Evolutionary conservation across 2,329 filamentous ascomycete genomes (phyloP).

Genomic region (Colletotrichum spinosum): DNA sequence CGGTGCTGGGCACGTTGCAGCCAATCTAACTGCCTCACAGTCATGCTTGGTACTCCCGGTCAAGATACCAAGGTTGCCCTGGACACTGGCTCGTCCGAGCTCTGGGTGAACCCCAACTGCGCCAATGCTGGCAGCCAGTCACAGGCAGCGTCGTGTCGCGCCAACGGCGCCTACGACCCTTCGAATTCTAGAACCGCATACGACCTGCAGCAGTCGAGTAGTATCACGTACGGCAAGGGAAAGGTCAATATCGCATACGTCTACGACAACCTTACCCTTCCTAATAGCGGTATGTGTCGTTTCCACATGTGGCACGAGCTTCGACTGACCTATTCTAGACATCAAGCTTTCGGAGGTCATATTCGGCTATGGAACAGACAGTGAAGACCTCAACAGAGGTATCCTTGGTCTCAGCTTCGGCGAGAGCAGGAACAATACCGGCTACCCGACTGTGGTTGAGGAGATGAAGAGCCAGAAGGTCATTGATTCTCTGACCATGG

Average conservation of each 20-base stretch:
- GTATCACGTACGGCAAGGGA: slow-evolving; percentile 46
- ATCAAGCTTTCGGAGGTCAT: slow-evolving; percentile 42
- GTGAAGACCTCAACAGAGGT: slow-evolving; percentile 44
- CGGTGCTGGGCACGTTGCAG: no score
- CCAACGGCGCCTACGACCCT: slow-evolving; percentile 55
- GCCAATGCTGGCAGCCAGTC: slow-evolving; percentile 47
- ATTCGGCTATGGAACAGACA: slow-evolving; percentile 46
- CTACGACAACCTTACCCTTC: slow-evolving; percentile 44
- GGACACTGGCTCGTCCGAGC: slow-evolving; percentile 65
- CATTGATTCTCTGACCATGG: slow-evolving; percentile 45
- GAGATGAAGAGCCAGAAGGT: slow-evolving; percentile 43
- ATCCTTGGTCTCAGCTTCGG: slow-evolving; percentile 49
- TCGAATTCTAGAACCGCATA: slow-evolving; percentile 41
- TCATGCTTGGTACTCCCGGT: slow-evolving; percentile 49
- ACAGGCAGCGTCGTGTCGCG: slow-evolving; percentile 51
- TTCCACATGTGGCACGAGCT: no score
- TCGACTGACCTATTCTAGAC: slow-evolving; percentile 25
- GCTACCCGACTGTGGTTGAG: slow-evolving; percentile 46
- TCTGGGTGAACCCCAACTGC: slow-evolving; percentile 67
- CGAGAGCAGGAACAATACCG: slow-evolving; percentile 40
- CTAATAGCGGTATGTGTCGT: slow-evolving; percentile 41
- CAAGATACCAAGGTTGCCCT: slow-evolving; percentile 60
- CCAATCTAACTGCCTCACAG: slow-evolving; percentile 15
- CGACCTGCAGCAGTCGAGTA: slow-evolving; percentile 33
- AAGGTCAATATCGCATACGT: slow-evolving; percentile 44